Percentiles rank a stretch among this genome's conserved stretches.
Conservation (phyloP, 495 filamentous ascomycete species). For the Penicillium bialowiezense region DNA sequence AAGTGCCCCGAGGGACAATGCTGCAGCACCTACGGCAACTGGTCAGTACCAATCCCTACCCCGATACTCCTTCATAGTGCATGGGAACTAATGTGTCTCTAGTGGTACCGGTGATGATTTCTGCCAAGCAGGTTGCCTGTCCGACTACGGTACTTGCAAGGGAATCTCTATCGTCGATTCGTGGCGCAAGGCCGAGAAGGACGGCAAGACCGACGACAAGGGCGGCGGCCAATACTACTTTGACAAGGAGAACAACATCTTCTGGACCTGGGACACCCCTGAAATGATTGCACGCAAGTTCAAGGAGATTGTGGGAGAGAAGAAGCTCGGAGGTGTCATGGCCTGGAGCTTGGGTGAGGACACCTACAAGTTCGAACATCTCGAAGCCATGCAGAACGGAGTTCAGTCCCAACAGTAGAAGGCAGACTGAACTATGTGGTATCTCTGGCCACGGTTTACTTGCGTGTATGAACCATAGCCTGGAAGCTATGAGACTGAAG, state of each 20-base stretch:
- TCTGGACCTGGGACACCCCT: slow-evolving; percentile 76
- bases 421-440: not conserved
- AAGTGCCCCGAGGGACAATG: slow-evolving; percentile 36
- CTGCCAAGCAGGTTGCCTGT: slow-evolving; percentile 37
- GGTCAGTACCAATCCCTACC: slow-evolving; percentile 19
- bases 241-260: slow-evolving; percentile 56
- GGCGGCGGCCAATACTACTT: slow-evolving; percentile 68
- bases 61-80: not conserved
- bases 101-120: slow-evolving; percentile 35
- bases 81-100: not conserved
- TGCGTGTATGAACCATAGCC: not conserved
- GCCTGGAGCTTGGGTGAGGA: slow-evolving; percentile 76
- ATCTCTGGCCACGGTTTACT: not conserved
- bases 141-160: slow-evolving; percentile 44
- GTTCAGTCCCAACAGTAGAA: slow-evolving; percentile 20
- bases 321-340: slow-evolving; percentile 65
- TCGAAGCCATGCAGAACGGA: slow-evolving; percentile 54
- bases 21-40: slow-evolving; percentile 39
- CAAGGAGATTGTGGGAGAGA: slow-evolving; percentile 53
- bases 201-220: slow-evolving; percentile 56
- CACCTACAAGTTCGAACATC: slow-evolving; percentile 54
- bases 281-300: slow-evolving; percentile 63
- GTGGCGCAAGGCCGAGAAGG: slow-evolving; percentile 46
- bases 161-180: slow-evolving; percentile 36
- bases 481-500: not conserved